Conservation (phyloP, 306 rosid species). For the Hylodesmum podocarpum region DNA sequence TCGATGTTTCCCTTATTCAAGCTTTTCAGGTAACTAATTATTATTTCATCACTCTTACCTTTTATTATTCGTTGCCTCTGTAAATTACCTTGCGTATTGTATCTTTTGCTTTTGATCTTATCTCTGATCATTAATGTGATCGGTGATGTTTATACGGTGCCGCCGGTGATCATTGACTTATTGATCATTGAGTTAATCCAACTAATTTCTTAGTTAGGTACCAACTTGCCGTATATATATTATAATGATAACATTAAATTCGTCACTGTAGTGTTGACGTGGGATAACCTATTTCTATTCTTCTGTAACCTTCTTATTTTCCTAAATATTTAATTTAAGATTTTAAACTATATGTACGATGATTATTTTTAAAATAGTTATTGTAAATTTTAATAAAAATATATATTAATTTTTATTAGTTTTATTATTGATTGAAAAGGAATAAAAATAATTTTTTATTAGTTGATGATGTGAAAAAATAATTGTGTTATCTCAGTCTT, state of each 20-base stretch:
- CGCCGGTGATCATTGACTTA: too few relatives aligned
- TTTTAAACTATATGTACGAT: too few relatives aligned
- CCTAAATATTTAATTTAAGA: too few relatives aligned
- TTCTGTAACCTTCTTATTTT: neutral
- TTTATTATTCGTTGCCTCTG: neutral
- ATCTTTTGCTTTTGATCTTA: neutral
- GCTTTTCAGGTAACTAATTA: slow-evolving; percentile 74
- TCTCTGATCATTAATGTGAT: neutral
- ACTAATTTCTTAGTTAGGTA: neutral
- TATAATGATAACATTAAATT: neutral
- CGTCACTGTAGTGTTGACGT: neutral
- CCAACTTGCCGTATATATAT: neutral
- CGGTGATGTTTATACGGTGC: neutral
- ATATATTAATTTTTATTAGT: too few relatives aligned
- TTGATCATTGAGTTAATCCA: neutral
- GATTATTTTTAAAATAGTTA: too few relatives aligned
- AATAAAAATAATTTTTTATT: too few relatives aligned
- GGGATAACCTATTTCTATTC: neutral
- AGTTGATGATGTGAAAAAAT: too few relatives aligned
- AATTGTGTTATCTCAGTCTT: too few relatives aligned
- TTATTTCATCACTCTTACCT: neutral
- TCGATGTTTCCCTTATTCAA: slow-evolving; percentile 61
- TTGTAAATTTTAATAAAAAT: too few relatives aligned
- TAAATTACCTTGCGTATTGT: neutral
- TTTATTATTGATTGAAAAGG: too few relatives aligned